Conservation (phyloP, 352 stramenopile species). For the Peronospora farinosa region DNA sequence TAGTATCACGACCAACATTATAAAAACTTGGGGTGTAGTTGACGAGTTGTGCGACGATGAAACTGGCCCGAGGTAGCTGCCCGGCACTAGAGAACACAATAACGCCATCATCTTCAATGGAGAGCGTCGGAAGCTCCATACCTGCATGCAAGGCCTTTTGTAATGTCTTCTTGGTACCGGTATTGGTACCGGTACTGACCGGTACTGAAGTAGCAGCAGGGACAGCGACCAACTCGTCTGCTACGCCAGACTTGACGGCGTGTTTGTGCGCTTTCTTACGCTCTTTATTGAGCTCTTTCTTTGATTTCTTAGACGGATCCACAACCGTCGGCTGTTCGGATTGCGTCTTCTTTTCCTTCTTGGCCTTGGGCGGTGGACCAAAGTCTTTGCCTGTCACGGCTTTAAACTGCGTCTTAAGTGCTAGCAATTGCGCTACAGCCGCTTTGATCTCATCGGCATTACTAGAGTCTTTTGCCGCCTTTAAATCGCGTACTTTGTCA, state of each 20-base stretch:
- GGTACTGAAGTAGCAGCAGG: constrained; percentile 1
- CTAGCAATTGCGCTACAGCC: constrained; percentile 50
- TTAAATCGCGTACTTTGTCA: constrained; percentile 66
- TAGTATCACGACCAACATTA: constrained; percentile 37
- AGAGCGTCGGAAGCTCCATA: constrained; percentile 40
- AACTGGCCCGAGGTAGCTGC: constrained; percentile 58
- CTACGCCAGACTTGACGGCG: constrained; percentile 51
- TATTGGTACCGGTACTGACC: too few species aligned
- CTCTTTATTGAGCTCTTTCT: constrained; percentile 88
- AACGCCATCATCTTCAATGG: constrained; percentile 40
- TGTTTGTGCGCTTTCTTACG: constrained; percentile 80
- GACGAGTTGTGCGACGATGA: constrained; percentile 51
- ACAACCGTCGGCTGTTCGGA: constrained; percentile 16
- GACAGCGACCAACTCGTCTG: constrained; percentile 9
- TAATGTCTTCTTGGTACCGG: constrained; percentile 21
- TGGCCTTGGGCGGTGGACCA: constrained; percentile 51
- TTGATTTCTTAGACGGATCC: constrained; percentile 67
- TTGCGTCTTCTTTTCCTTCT: constrained; percentile 56
- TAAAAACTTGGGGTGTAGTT: constrained; percentile 47
- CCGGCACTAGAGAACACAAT: constrained; percentile 59
- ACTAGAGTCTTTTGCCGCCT: constrained; percentile 45
- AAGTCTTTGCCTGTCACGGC: constrained; percentile 66
- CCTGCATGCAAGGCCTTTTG: constrained; percentile 29
- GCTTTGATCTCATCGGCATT: constrained; percentile 46
- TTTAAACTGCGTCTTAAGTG: constrained; percentile 78